These are phyloP conservation scores for Capsella rubella DNA, from an alignment of 441 rosid genomes.

Conservation along the genomic window DNA sequence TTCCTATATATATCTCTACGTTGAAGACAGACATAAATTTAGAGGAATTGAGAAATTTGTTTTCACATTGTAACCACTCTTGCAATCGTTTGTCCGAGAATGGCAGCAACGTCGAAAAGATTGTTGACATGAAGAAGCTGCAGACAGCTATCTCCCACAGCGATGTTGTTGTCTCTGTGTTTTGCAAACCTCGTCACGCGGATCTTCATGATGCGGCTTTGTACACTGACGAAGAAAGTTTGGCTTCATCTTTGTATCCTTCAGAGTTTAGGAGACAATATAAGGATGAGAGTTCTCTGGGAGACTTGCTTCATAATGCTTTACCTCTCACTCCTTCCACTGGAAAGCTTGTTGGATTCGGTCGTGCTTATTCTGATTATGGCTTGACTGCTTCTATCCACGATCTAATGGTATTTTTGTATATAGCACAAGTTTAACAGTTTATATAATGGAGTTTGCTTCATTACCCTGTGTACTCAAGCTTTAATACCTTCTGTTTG, in stretches of 20 bases:
- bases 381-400: slow-evolving; percentile 86
- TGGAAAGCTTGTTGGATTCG: slow-evolving; percentile 81
- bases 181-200: slow-evolving; percentile 54
- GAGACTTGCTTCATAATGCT: slow-evolving; percentile 52
- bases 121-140: slow-evolving; percentile 65
- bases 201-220: background rate
- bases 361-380: slow-evolving; percentile 82
- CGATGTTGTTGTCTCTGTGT: slow-evolving; percentile 69
- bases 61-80: slow-evolving; percentile 63
- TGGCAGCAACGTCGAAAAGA: slow-evolving; percentile 41
- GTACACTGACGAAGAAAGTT: slow-evolving; percentile 22
- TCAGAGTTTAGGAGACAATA: slow-evolving; percentile 15
- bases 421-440: slow-evolving; percentile 7
- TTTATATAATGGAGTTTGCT: slow-evolving; percentile 6
- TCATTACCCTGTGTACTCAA: slow-evolving; percentile 11
- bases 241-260: slow-evolving; percentile 25
- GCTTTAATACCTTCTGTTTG: slow-evolving; percentile 1
- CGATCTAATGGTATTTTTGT: slow-evolving; percentile 69
- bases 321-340: slow-evolving; percentile 60
- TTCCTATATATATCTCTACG: slow-evolving; percentile 74
- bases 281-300: slow-evolving; percentile 41
- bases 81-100: slow-evolving; percentile 60
- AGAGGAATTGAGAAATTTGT: slow-evolving; percentile 56
- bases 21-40: slow-evolving; percentile 59
- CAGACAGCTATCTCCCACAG: slow-evolving; percentile 66